Conservation (phyloP, 495 filamentous ascomycete species). For the Saxophila tyrrhenica region DNA sequence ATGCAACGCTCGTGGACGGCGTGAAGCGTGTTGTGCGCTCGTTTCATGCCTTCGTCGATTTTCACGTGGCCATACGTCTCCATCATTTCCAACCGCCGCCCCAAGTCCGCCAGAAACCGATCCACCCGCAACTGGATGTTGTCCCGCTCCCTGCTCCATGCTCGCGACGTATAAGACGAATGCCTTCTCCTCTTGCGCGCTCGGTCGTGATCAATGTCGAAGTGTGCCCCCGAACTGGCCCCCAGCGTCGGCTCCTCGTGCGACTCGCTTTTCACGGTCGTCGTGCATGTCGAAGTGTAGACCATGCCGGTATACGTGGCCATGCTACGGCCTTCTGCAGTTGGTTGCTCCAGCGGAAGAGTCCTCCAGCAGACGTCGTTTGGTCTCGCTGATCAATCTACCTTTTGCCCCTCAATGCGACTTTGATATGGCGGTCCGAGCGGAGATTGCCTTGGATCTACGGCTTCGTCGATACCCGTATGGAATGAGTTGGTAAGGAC, state of each 20-base stretch:
- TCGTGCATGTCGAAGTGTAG: constrained; percentile 4
- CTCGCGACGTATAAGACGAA: constrained; percentile 24
- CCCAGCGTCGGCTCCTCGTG: constrained; percentile 20
- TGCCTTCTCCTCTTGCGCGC: constrained; percentile 21
- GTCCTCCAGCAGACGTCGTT: neutral
- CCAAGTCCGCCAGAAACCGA: constrained; percentile 77
- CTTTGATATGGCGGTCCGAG: neutral
- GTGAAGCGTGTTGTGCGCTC: constrained; percentile 74
- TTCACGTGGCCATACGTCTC: constrained; percentile 78
- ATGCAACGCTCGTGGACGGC: constrained; percentile 81
- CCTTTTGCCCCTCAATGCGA: neutral
- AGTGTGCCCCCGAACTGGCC: constrained; percentile 11
- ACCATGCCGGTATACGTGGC: neutral
- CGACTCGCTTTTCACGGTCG: constrained; percentile 8
- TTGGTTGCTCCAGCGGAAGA: neutral
- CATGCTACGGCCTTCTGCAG: neutral
- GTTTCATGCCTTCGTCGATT: constrained; percentile 67
- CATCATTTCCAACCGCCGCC: constrained; percentile 74
- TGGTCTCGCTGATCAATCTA: neutral
- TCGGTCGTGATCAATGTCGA: constrained; percentile 12
- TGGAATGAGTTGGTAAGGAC: too few relatives aligned
- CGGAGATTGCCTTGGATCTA: neutral
- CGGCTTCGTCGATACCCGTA: neutral
- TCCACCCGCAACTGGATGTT: constrained; percentile 43
- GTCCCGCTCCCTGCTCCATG: constrained; percentile 23